These are phyloP conservation scores for Aureobasidium sp. DNA, from an alignment of 2,329 filamentous ascomycete genomes.

Conservation along the genomic window DNA sequence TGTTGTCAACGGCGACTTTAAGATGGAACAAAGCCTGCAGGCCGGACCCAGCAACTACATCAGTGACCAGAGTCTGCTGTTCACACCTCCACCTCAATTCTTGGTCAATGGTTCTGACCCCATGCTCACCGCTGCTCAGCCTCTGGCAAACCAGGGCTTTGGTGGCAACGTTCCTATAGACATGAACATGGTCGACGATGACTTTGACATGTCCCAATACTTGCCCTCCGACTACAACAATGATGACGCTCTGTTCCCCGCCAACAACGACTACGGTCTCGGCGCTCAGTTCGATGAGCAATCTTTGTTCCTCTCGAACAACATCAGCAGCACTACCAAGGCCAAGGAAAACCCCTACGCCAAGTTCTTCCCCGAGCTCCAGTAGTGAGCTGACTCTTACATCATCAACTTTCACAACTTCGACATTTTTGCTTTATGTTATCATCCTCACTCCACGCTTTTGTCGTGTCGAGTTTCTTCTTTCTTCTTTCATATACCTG, in stretches of 20 bases:
- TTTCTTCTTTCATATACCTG: constrained; percentile 1
- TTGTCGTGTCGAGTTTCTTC: constrained; percentile 16
- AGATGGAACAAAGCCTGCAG: neutral
- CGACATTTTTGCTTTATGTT: neutral
- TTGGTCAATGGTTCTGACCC: constrained; percentile 5
- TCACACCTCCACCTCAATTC: constrained; percentile 7
- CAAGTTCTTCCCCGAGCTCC: constrained; percentile 18
- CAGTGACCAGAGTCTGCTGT: constrained; percentile 15
- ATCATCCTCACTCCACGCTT: constrained; percentile 13
- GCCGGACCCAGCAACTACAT: constrained; percentile 6
- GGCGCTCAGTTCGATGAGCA: constrained; percentile 18
- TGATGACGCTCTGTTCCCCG: constrained; percentile 14
- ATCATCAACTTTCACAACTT: neutral
- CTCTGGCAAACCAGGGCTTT: neutral
- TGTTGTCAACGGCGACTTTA: neutral
- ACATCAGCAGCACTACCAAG: neutral
- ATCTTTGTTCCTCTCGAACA: constrained; percentile 6
- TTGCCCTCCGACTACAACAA: constrained; percentile 6
- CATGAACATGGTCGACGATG: constrained; percentile 1
- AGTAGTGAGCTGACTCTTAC: neutral
- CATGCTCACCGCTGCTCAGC: constrained; percentile 12
- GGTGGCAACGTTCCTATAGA: neutral
- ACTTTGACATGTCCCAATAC: constrained; percentile 20
- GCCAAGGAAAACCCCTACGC: constrained; percentile 18
- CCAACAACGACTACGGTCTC: constrained; percentile 2